Percentiles rank a stretch among this genome's conserved stretches.
Evolutionary conservation across 768 basidiomycete species (phyloP).

Genomic region (Guyanaporus albipodus): DNA sequence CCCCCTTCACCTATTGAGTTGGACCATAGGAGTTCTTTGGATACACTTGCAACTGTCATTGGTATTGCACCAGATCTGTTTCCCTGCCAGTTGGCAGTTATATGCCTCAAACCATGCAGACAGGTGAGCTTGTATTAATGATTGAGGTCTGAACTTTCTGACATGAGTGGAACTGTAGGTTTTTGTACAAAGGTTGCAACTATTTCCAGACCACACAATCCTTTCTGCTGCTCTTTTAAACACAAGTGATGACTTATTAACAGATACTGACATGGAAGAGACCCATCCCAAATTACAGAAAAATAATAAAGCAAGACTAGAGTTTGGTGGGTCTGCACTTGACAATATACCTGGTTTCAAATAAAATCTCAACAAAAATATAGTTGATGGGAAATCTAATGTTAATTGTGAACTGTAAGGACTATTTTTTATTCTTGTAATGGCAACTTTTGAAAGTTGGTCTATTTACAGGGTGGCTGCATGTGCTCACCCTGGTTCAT

Average conservation of each 20-base stretch:
- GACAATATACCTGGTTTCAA: not conserved
- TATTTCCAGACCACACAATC: constrained; percentile 19
- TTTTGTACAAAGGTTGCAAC: constrained; percentile 19
- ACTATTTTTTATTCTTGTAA: not conserved
- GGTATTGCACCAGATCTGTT: constrained; percentile 41
- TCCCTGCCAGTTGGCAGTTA: constrained; percentile 48
- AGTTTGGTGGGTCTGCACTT: constrained; percentile 15
- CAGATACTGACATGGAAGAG: not conserved
- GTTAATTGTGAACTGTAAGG: constrained; percentile 8
- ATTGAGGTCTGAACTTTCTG: no score
- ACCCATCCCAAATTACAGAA: not conserved
- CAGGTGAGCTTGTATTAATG: constrained; percentile 32
- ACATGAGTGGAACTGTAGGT: constrained; percentile 3
- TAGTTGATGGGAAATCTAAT: constrained; percentile 9
- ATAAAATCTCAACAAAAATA: not conserved
- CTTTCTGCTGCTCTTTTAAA: no score
- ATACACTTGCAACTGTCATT: constrained; percentile 35
- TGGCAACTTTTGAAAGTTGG: not conserved
- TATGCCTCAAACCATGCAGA: constrained; percentile 46
- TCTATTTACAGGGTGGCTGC: constrained; percentile 27
- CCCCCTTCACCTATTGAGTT: constrained; percentile 15
- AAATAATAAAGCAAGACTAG: not conserved
- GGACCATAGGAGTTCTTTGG: constrained; percentile 6
- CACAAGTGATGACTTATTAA: not conserved
- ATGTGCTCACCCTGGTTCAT: constrained; percentile 48